Conservation (phyloP, 345 rosid species). For the Aquilaria malaccensis region DNA sequence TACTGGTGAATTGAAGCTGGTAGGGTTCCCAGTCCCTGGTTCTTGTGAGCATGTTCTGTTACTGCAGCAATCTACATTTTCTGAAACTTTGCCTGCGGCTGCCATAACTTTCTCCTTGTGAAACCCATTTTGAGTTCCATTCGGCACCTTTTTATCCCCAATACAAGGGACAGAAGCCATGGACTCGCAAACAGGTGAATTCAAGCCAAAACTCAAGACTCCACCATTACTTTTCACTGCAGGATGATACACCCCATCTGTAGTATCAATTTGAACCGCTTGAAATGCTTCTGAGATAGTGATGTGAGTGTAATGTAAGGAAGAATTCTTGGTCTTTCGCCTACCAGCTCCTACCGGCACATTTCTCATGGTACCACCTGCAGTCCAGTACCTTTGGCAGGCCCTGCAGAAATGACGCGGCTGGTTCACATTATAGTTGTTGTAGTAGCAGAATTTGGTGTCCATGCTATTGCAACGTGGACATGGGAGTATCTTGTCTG, state of each 20-base stretch:
- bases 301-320: constrained; percentile 33
- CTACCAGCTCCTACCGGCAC: constrained; percentile 86
- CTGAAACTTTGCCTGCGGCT: constrained; percentile 12
- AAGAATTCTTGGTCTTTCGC: constrained; percentile 56
- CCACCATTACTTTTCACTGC: constrained; percentile 15
- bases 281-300: constrained; percentile 39
- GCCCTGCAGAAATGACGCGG: constrained; percentile 86
- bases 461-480: constrained; percentile 79
- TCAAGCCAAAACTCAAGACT: constrained; percentile 50
- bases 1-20: constrained; percentile 15
- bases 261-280: constrained; percentile 21
- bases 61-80: constrained; percentile 23
- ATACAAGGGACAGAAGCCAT: constrained; percentile 23
- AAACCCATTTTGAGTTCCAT: constrained; percentile 18
- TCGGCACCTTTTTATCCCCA: constrained; percentile 17
- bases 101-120: constrained; percentile 9
- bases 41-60: constrained; percentile 2
- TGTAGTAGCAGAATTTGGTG: constrained; percentile 87
- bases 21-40: constrained; percentile 10
- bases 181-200: constrained; percentile 34
- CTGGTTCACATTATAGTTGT: constrained; percentile 83
- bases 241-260: constrained; percentile 10
- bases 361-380: constrained; percentile 85
- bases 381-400: constrained; percentile 94
- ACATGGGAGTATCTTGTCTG: constrained; percentile 33